Evolutionary conservation across 345 rosid species (phyloP), one percentile per base, ranked within the genome.

Genomic region (Nephelium lappaceum): DNA sequence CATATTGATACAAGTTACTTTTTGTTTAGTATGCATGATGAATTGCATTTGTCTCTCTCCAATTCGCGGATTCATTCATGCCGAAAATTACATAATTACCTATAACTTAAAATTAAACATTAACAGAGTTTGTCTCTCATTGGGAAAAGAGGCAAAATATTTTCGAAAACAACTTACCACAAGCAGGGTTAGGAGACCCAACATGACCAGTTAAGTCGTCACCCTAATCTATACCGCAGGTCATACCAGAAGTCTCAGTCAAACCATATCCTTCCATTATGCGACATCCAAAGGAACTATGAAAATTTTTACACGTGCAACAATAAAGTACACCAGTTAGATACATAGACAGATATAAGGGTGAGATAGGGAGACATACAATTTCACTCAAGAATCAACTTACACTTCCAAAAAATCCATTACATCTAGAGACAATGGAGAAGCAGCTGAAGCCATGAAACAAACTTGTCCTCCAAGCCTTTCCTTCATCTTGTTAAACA

Each of bases 181-280:
- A n/a, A n/a, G n/a, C n/a, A n/a, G n/a, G n/a, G n/a, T 80, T 90
- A 0, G 97, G 95, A 68, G 97, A 91, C 62, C 97, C 98, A 69
- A 95, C 94, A 82, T 95, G 98, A 71, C 97, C 98, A 83, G 88
- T 82, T 84, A 81, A 84, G 70, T 60, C 84, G 82, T 95, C 97
- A 23, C 93, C 93, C 74, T 81, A 85, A 71, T 92, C 93, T 84
- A 84, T 85, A 74, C 83, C 27, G 83, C 89, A 89, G 81, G 91
- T 90, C 75, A 93, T 42, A 81, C 92, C 85, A 68, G 97, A 89
- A 57, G 98, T 92, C 87, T 95, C 98, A n/a, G 98, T 95, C 98
- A 95, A 89, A 82, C 98, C 98, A 80, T 92, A 95, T 55, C 97
- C 98, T 86, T 95, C 97, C 76, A 86, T 68, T 75, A 95, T 90